phyloP scores from a whole-genome alignment of 164 flowering plant genomes.

The Dillenia suffruticosa region DNA sequence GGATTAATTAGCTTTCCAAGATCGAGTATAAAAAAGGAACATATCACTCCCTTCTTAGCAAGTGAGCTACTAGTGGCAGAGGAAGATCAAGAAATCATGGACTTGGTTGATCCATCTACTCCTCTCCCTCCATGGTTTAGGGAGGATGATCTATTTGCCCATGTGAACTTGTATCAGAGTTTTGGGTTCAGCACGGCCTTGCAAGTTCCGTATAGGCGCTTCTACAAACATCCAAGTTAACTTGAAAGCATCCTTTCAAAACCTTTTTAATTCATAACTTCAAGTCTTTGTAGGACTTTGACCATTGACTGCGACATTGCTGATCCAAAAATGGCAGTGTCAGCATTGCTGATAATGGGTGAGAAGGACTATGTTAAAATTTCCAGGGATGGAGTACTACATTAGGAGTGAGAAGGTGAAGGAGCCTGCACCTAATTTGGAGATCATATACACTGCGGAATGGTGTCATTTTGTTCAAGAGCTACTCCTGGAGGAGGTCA shows the following conservation, averaged over 20 bases:
- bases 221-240: neutral
- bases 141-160: constrained; percentile 44
- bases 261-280: neutral
- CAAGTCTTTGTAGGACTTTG: constrained; percentile 20
- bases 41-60: constrained; percentile 48
- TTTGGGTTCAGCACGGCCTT: constrained; percentile 52
- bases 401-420: constrained; percentile 35
- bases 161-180: constrained; percentile 38
- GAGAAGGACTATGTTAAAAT: constrained; percentile 46
- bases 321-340: constrained; percentile 31
- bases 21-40: no score
- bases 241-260: neutral
- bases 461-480: constrained; percentile 59
- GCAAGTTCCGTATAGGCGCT: constrained; percentile 60
- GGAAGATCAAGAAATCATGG: constrained; percentile 51
- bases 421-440: constrained; percentile 36
- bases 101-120: constrained; percentile 45
- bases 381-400: constrained; percentile 51
- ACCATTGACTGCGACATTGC: constrained; percentile 12
- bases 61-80: constrained; percentile 45
- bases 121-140: constrained; percentile 56
- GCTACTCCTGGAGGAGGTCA: constrained; percentile 55
- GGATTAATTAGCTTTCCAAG: no score
- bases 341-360: constrained; percentile 54
- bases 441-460: constrained; percentile 37